Conservation (phyloP, 495 filamentous ascomycete genomes). For the Beverwykella pulmonaria region DNA sequence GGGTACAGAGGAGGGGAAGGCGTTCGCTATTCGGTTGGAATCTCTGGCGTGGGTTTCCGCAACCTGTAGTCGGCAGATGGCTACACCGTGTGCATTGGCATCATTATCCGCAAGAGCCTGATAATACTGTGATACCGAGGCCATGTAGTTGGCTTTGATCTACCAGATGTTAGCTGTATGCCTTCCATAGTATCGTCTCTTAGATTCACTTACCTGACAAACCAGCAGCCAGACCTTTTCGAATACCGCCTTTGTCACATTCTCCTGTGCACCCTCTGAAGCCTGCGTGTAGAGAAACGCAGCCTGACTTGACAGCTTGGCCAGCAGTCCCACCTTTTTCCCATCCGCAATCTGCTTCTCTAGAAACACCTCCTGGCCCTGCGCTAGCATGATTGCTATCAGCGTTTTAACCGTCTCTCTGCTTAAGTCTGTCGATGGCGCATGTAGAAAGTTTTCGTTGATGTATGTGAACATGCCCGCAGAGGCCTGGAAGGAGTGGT, state of each 20-base stretch:
- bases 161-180: conserved; percentile 36
- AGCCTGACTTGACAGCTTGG: conserved; percentile 90
- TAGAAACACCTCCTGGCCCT: conserved; percentile 94
- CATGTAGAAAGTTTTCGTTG: conserved; percentile 98
- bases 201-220: conserved; percentile 62
- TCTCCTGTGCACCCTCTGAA: conserved; percentile 86
- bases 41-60: conserved; percentile 76
- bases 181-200: neutral
- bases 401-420: conserved; percentile 92
- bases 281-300: conserved; percentile 86
- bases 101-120: conserved; percentile 92
- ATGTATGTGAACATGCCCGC: conserved; percentile 99
- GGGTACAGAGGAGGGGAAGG: conserved; percentile 78
- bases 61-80: conserved; percentile 79
- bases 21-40: conserved; percentile 73
- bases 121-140: conserved; percentile 87
- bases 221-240: conserved; percentile 93
- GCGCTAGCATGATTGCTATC: conserved; percentile 89
- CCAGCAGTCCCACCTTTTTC: conserved; percentile 90
- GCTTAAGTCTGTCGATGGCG: conserved; percentile 91
- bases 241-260: conserved; percentile 87
- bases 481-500: conserved; percentile 96
- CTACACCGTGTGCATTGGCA: conserved; percentile 80
- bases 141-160: conserved; percentile 83
- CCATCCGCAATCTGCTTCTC: conserved; percentile 93